These are phyloP conservation scores for Zygosaccharomyces bailii DNA, from an alignment of 805 yeast genomes.

Conservation along the genomic window DNA sequence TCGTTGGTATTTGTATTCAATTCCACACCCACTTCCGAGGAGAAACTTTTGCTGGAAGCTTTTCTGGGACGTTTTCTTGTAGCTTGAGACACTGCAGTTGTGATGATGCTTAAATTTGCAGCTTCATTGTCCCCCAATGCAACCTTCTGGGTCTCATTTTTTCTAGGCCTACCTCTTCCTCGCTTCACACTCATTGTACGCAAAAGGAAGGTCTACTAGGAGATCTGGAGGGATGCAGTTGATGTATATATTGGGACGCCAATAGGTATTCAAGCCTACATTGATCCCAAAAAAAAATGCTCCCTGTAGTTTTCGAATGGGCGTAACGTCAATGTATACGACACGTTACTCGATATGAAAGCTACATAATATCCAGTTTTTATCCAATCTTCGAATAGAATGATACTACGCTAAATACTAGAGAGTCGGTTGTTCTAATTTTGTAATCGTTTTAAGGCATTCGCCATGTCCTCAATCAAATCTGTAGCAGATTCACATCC, in stretches of 20 bases:
- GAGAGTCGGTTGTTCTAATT: background rate
- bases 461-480: slow-evolving; percentile 65
- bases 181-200: slow-evolving; percentile 11
- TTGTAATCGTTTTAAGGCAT: slow-evolving; percentile 38
- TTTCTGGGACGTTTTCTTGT: slow-evolving; percentile 15
- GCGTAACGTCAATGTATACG: slow-evolving; percentile 6
- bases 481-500: slow-evolving; percentile 80
- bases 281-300: slow-evolving; percentile 3
- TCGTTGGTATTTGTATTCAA: slow-evolving; percentile 6
- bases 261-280: no score
- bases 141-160: slow-evolving; percentile 5
- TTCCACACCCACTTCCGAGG: no score
- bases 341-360: no score
- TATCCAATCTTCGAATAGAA: no score
- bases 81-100: slow-evolving; percentile 14
- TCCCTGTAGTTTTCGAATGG: slow-evolving; percentile 15
- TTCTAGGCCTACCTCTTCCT: slow-evolving; percentile 24
- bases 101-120: slow-evolving; percentile 9
- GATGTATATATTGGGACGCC: background rate
- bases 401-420: no score
- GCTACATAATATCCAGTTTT: no score
- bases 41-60: no score
- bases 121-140: background rate
- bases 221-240: background rate
- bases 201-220: background rate